Evolutionary conservation across 306 rosid species (phyloP), one percentile per base, ranked within the genome.

Genomic region (Sesbania bispinosa): DNA sequence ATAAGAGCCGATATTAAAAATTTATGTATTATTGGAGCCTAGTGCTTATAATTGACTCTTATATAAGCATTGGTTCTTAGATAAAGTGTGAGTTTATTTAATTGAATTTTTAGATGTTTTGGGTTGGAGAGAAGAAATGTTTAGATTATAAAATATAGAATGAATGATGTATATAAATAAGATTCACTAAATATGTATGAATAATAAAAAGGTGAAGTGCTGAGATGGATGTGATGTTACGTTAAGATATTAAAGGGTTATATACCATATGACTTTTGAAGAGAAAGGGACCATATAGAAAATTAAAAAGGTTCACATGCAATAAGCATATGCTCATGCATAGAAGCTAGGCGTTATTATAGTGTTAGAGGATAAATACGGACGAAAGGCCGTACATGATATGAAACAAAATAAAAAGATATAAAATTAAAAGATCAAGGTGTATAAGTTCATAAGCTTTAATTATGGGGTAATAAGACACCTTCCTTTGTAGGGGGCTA

Each of bases 261-360:
- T 3, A 35, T 35, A 21, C 20, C 6, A 3, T 24, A 18, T 32
- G 15, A 7, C 41, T 10, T 39, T 4, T 21, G 38, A 39, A 36
- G 55, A 33, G 39, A 1, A 4, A 32, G 46, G 57, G 13, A 8
- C 45, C 29, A 50, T 13, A 2, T 27, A 57, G 38, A 59, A 14
- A 45, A 32, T 60, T 15, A 43, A 58, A 48, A 60, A 36, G 62
- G 30, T 46, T 60, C 51, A 46, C 55, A 42, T 52, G 26, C 20
- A 52, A 38, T 23, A 9, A 26, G 18, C 7, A 39, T 32, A 74
- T 63, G 6, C 58, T 52, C 46, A 8, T 51, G 20, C 55, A 51
- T n/a, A 16, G 63, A 73, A 73, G 78, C 53, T 47, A 38, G 16
- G 29, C 54, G 1, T 29, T 51, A 29, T 54, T 39, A 38, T 74